phyloP scores from a whole-genome alignment of 73 alveolate genomes.

The Paramecium primaurelia region DNA sequence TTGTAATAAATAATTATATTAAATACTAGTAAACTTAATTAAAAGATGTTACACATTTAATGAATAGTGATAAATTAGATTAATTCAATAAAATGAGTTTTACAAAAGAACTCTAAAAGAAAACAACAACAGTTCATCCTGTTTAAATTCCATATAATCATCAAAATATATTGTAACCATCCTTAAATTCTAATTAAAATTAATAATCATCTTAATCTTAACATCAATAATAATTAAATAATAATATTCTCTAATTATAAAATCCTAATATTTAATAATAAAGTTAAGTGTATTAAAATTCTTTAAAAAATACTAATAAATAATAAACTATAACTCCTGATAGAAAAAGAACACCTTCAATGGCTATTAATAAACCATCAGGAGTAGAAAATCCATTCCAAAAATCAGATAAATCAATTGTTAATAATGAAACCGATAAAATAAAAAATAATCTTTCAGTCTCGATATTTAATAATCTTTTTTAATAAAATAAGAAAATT shows the following conservation, averaged over 20 bases:
- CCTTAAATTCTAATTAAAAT: background rate
- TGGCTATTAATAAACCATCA: background rate
- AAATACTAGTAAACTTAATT: background rate
- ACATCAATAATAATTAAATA: background rate
- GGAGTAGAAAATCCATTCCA: background rate
- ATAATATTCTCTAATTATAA: background rate
- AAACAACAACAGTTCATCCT: background rate
- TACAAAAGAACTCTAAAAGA: slow-evolving; percentile 20
- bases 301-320: background rate
- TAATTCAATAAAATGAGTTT: slow-evolving; percentile 23
- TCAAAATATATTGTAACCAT: background rate
- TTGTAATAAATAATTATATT: background rate
- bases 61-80: slow-evolving; percentile 20
- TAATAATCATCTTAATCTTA: background rate
- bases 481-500: background rate
- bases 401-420: background rate
- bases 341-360: slow-evolving; percentile 26
- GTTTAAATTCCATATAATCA: background rate
- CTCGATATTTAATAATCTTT: slow-evolving; percentile 23
- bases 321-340: slow-evolving; percentile 5
- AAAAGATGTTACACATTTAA: slow-evolving; percentile 6
- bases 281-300: background rate
- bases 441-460: background rate
- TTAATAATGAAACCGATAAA: background rate
- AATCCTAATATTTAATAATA: background rate